Evolutionary conservation across 1,284 basidiomycete species (phyloP), one percentile per base, ranked within the genome.

Genomic region (Phenoliferia sp.): DNA sequence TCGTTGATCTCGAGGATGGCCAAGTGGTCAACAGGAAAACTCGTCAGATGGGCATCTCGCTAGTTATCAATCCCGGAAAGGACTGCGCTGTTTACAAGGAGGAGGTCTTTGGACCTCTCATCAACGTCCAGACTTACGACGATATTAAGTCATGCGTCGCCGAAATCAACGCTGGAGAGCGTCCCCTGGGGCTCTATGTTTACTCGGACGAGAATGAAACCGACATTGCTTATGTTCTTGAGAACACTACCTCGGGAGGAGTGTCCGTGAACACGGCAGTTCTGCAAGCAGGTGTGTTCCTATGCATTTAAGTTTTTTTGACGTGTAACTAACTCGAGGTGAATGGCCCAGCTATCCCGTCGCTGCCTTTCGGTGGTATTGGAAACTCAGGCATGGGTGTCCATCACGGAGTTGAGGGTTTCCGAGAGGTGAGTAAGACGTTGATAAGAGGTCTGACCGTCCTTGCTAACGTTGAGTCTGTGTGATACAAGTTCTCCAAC

Each of bases 21-120:
- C 80, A 81, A 60, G 39, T 75, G 15, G 61, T 78, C n/a, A 28
- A 55, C 54, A n/a, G 22, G n/a, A 28, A 22, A 3, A 55, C 54
- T 5, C 54, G 54, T 31, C 54, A 28, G 3, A 55, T 55, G 54
- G n/a, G n/a, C 28, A 22, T 55, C 28, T 55, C 54, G 26, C 54
- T 55, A 26, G 28, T 55, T 31, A 29, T 55, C 28, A 28, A 55
- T 31, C 54, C 54, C 7, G 22, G n/a, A 26, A 28, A 22, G n/a
- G 54, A 55, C 54, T 16, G 17, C 26, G 28, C n/a, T 28, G 19
- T 34, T 15, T 26, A 34, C 54, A 52, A 55, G 54, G 79, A 78
- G 28, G 80, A 81, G 73, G 77, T 81, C 73, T 81, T 81, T 66
- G 80, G 80, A 0, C 80, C 80, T 3, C 59, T 80, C 52, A 70